Evolutionary conservation across 2,329 filamentous ascomycete genomes (phyloP).

Genomic region (Alternaria panax): DNA sequence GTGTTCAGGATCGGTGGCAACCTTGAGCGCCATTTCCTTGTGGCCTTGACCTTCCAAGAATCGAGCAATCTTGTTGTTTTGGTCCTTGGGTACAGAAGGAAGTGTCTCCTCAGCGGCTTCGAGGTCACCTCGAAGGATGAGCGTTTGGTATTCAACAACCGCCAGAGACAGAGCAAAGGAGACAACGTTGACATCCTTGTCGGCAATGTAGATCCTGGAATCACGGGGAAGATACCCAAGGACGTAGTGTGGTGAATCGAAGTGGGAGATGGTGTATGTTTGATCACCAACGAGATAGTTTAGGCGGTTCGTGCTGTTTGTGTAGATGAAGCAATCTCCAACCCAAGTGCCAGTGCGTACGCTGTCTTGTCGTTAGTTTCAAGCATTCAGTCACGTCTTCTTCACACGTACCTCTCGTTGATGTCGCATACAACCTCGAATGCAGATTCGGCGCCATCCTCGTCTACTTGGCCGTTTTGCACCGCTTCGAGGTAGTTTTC

Average conservation of each 20-base stretch:
- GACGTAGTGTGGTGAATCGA: slow-evolving; percentile 93
- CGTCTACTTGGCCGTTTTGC: slow-evolving; percentile 81
- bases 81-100: slow-evolving; percentile 82
- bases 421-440: slow-evolving; percentile 98
- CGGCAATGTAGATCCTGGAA: slow-evolving; percentile 90
- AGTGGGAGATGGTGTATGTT: slow-evolving; percentile 96
- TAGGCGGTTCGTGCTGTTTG: slow-evolving; percentile 92
- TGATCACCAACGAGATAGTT: slow-evolving; percentile 99
- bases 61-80: slow-evolving; percentile 97
- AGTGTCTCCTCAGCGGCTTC: slow-evolving; percentile 89
- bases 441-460: slow-evolving; percentile 91
- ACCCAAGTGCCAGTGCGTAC: slow-evolving; percentile 97
- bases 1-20: slow-evolving; percentile 93
- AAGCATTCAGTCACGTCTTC: background rate
- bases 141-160: slow-evolving; percentile 95
- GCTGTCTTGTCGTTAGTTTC: slow-evolving; percentile 52
- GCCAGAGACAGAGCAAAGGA: slow-evolving; percentile 90
- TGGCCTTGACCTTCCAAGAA: slow-evolving; percentile 97
- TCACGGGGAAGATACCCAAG: slow-evolving; percentile 95
- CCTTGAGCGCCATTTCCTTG: slow-evolving; percentile 92
- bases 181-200: slow-evolving; percentile 92
- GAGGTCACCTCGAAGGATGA: slow-evolving; percentile 92
- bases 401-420: slow-evolving; percentile 74
- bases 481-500: slow-evolving; percentile 86
- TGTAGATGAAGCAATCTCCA: slow-evolving; percentile 98